A percentile compares a stretch with the other conserved stretches of the same genome.
phyloP scores from a whole-genome alignment of 1,139 yeast genomes.

The Zhuliangozyma parablackwelliae region DNA sequence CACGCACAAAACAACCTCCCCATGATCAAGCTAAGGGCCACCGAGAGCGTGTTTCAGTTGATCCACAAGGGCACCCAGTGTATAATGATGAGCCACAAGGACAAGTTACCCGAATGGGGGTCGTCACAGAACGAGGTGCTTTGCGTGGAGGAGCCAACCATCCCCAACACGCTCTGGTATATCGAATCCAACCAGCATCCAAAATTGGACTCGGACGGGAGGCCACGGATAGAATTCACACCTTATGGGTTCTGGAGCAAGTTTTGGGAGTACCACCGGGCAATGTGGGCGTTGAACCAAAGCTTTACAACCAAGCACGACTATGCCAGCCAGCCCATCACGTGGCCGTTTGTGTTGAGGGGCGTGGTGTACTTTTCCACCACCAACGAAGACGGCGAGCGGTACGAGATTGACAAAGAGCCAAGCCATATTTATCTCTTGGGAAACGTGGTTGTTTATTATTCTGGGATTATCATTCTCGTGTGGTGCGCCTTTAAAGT shows the following conservation, averaged over 20 bases:
- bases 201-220: constrained; percentile 22
- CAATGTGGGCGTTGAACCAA: constrained; percentile 28
- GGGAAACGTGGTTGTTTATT: constrained; percentile 36
- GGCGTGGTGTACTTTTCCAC: constrained; percentile 29
- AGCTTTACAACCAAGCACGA: constrained; percentile 24
- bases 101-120: constrained; percentile 67
- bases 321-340: constrained; percentile 28
- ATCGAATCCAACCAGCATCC: constrained; percentile 64
- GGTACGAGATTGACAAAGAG: constrained; percentile 14
- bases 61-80: constrained; percentile 60
- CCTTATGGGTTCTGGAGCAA: constrained; percentile 25
- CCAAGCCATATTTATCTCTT: constrained; percentile 31
- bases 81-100: constrained; percentile 56
- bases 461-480: constrained; percentile 20
- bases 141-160: constrained; percentile 63
- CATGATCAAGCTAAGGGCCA: constrained; percentile 41
- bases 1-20: constrained; percentile 30
- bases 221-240: constrained; percentile 24
- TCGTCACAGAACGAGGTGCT: constrained; percentile 68
- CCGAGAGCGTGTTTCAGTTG: constrained; percentile 56
- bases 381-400: constrained; percentile 14
- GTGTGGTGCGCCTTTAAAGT: constrained; percentile 17
- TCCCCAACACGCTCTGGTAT: constrained; percentile 58
- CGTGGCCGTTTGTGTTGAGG: constrained; percentile 36
- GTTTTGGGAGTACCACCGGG: constrained; percentile 30